Evolutionary conservation across 2,329 filamentous ascomycete genomes (phyloP).

Genomic region (Colletotrichum sp.): DNA sequence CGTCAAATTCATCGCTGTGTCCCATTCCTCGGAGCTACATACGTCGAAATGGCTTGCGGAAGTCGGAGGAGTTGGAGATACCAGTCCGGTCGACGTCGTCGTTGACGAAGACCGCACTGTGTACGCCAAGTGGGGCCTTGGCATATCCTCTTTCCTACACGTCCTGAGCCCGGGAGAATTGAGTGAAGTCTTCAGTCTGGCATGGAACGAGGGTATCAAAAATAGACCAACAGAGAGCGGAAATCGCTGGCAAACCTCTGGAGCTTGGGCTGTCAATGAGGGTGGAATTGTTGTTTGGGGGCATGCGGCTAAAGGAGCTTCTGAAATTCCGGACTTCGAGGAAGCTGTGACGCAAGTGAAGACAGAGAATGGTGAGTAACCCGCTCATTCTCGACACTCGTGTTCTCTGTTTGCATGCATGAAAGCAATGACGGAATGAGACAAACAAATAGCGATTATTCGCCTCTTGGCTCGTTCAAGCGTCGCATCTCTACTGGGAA

Average conservation of each 20-base stretch:
- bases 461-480: neutral
- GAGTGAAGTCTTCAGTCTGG: conserved; percentile 61
- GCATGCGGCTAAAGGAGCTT: neutral
- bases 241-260: conserved; percentile 71
- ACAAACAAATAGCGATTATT: neutral
- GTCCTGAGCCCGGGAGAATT: conserved; percentile 64
- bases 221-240: conserved; percentile 70
- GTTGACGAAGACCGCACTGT: conserved; percentile 64
- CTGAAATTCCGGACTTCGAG: conserved; percentile 1
- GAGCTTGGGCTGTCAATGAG: conserved; percentile 58
- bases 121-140: conserved; percentile 71
- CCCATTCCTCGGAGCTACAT: conserved; percentile 58
- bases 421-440: neutral
- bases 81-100: conserved; percentile 53
- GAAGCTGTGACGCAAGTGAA: neutral
- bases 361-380: neutral
- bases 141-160: conserved; percentile 65
- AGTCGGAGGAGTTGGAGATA: conserved; percentile 60
- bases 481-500: neutral
- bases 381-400: neutral
- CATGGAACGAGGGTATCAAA: conserved; percentile 68
- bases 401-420: neutral
- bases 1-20: conserved; percentile 65
- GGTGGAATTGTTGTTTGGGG: neutral
- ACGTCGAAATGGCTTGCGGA: conserved; percentile 63